phyloP scores from a whole-genome alignment of 306 rosid species.

The Cucumis melo region DNA sequence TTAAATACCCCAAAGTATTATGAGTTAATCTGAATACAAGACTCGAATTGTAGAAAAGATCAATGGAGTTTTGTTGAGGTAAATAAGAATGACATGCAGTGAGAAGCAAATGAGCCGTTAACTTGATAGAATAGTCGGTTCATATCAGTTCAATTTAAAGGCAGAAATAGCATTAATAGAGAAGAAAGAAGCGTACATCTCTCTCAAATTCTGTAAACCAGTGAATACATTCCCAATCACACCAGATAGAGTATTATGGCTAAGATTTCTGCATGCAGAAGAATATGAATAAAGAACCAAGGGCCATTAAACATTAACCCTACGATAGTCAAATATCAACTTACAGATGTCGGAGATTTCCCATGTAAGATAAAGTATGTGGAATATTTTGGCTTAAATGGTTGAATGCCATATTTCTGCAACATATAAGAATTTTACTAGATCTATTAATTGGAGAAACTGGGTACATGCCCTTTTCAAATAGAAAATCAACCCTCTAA shows the following conservation, averaged over 20 bases:
- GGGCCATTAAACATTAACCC: not conserved
- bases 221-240: constrained; percentile 72
- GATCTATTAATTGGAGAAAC: not conserved
- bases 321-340: constrained; percentile 13
- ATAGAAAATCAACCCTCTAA: not conserved
- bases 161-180: not conserved
- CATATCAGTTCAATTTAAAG: constrained; percentile 12
- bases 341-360: constrained; percentile 60
- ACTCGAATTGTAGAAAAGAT: not conserved
- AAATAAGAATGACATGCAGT: not conserved
- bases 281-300: constrained; percentile 6
- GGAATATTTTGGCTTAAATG: constrained; percentile 51
- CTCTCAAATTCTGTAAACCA: constrained; percentile 57
- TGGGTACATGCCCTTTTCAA: not conserved
- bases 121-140: not conserved
- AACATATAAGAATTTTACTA: constrained; percentile 6
- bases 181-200: constrained; percentile 49
- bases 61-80: not conserved
- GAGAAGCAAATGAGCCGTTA: not conserved
- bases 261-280: constrained; percentile 61
- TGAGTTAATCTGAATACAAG: not conserved
- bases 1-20: not conserved
- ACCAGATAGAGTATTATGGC: constrained; percentile 74
- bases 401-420: constrained; percentile 83
- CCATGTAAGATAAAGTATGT: constrained; percentile 42